Conservation (phyloP, 805 yeast genomes). For the Teunomyces funiuensis region DNA sequence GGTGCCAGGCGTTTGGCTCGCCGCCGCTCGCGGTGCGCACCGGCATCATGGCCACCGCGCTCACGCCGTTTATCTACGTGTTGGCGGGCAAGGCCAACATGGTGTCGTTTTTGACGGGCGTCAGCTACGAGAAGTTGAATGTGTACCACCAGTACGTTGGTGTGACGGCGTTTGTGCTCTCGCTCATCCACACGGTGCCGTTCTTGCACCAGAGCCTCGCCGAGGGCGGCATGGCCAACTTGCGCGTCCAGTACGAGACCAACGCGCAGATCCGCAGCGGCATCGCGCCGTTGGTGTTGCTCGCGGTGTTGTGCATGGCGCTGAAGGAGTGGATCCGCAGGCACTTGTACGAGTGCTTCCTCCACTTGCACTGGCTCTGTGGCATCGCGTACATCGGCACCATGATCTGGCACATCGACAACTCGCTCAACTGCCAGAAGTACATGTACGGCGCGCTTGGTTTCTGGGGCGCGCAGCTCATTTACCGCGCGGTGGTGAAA, state of each 20-base stretch:
- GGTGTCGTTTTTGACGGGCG: constrained; percentile 49
- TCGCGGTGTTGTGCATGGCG: constrained; percentile 43
- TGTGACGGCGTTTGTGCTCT: constrained; percentile 40
- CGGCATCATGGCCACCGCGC: constrained; percentile 50
- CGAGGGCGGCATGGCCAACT: constrained; percentile 48
- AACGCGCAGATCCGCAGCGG: constrained; percentile 39
- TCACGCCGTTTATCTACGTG: constrained; percentile 50
- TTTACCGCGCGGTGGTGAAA: constrained; percentile 46
- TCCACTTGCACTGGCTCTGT: constrained; percentile 53
- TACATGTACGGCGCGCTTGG: constrained; percentile 53
- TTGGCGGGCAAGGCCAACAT: constrained; percentile 55
- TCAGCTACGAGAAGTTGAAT: constrained; percentile 56
- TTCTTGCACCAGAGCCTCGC: constrained; percentile 42
- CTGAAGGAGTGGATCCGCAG: constrained; percentile 43
- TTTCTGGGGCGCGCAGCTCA: constrained; percentile 49
- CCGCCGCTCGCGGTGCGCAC: constrained; percentile 59
- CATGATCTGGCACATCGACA: constrained; percentile 45
- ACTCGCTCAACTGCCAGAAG: constrained; percentile 32
- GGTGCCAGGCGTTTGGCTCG: constrained; percentile 54
- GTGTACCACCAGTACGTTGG: constrained; percentile 51
- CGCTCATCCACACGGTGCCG: constrained; percentile 52
- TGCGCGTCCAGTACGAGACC: constrained; percentile 15
- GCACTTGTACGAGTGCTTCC: constrained; percentile 46
- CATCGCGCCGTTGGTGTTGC: constrained; percentile 46
- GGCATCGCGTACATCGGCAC: constrained; percentile 50